Evolutionary conservation across 805 yeast species (phyloP), one percentile per base, ranked within the genome.

Genomic region (Kodamaea restingae): DNA sequence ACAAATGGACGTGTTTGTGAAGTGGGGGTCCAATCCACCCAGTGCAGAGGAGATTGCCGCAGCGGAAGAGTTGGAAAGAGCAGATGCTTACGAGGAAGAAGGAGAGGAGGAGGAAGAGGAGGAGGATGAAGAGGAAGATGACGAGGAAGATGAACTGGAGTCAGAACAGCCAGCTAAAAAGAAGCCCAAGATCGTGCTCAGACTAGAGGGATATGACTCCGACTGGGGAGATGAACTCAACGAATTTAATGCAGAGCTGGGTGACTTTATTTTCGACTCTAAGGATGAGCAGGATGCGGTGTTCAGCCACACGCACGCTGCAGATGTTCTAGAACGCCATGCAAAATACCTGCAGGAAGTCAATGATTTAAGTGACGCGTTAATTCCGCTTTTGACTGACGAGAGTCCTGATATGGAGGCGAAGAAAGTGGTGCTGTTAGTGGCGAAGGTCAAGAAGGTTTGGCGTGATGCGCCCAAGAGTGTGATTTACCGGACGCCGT

Each of bases 211-310:
- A 40, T 56, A 61, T 31, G 65, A 63, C 38, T 53, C 66, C 6
- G 74, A 68, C 51, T 68, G 74, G 74, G 74, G 74, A 5, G 41
- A 67, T 11, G 71, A 65, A 10, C 54, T 61, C n/a, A 41, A 52
- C 10, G 50, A 42, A 3, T 61, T 50, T 39, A 51, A 54, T 34
- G 39, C 35, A 15, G 41, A 53, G 14, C 38, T 39, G 20, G 67
- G 66, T 2, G 58, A 67, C 47, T 66, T 55, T 45, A 61, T 68
- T 3, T 68, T 56, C 43, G 67, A 64, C 8, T 48, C 56, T 25
- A 55, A 51, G 32, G 38, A 48, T 18, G 60, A 63, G 18, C 71
- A 68, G 44, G 41, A 32, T 3, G 32, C 50, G 25, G 42, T 41
- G 5, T 60, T 64, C 28, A 45, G 42, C 12, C 37, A 43, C 2